These are phyloP conservation scores for Trichocladium antarcticum DNA, from an alignment of 495 filamentous ascomycete species.

Conservation along the genomic window DNA sequence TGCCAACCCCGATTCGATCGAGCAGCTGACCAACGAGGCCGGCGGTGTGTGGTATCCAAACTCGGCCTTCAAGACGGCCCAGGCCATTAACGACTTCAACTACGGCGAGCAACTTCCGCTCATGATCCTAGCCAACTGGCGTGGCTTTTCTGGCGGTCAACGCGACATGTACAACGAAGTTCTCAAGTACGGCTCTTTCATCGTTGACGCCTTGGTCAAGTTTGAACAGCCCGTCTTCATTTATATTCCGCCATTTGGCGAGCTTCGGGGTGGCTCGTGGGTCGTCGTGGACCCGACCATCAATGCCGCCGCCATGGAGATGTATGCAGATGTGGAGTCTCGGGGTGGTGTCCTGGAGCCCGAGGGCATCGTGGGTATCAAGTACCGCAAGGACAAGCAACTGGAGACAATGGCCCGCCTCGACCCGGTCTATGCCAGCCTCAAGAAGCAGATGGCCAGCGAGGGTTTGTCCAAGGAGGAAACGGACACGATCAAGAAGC, in stretches of 20 bases:
- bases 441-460: constrained; percentile 66
- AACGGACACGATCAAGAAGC: constrained; percentile 62
- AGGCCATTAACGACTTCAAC: constrained; percentile 98
- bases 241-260: constrained; percentile 93
- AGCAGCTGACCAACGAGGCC: constrained; percentile 85
- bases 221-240: constrained; percentile 98
- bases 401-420: constrained; percentile 96
- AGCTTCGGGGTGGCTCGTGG: constrained; percentile 98
- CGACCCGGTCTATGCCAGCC: constrained; percentile 67
- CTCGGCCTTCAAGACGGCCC: constrained; percentile 97
- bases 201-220: constrained; percentile 95
- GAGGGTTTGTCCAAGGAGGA: constrained; percentile 59
- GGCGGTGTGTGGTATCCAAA: constrained; percentile 99
- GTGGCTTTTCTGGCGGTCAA: constrained; percentile 98
- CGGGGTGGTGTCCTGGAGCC: constrained; percentile 96
- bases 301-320: constrained; percentile 93
- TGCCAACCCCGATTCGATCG: constrained; percentile 94
- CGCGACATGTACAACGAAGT: constrained; percentile 99
- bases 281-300: constrained; percentile 98
- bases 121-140: constrained; percentile 99
- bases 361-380: constrained; percentile 96
- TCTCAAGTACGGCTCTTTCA: constrained; percentile 97
- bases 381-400: constrained; percentile 94
- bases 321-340: constrained; percentile 95
- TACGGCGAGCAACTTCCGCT: constrained; percentile 93